phyloP scores from a whole-genome alignment of 768 basidiomycete genomes.

The Podaxis rugospora region DNA sequence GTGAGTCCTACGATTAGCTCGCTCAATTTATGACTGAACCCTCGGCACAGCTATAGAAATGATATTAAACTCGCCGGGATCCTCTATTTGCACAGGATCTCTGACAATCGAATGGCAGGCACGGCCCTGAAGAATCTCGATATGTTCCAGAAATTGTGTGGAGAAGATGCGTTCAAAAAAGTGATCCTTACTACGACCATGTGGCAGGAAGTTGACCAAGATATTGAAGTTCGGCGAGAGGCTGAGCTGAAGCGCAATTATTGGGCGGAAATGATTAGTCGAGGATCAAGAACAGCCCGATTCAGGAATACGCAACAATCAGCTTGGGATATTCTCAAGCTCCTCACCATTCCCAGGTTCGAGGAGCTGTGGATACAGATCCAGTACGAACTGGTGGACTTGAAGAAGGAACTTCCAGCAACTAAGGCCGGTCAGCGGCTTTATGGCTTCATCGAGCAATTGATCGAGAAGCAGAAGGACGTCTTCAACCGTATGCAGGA shows the following conservation, averaged over 20 bases:
- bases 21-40: neutral
- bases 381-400: conserved; percentile 45
- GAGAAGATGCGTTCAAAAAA: neutral
- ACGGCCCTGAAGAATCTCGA: neutral
- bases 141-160: conserved; percentile 6
- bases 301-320: neutral
- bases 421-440: conserved; percentile 53
- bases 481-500: neutral
- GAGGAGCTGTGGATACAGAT: conserved; percentile 39
- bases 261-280: conserved; percentile 7
- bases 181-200: conserved; percentile 9
- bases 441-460: neutral
- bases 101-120: neutral
- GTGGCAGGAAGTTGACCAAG: conserved; percentile 5
- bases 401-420: conserved; percentile 42
- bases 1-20: conserved; percentile 10
- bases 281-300: neutral
- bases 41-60: neutral
- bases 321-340: conserved; percentile 3
- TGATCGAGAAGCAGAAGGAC: neutral
- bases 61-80: neutral
- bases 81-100: conserved; percentile 3
- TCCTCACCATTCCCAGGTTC: neutral
- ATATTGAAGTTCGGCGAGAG: neutral
- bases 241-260: neutral